Evolutionary conservation across 352 stramenopile species (phyloP).

Genomic region (Phytopythium boreale): DNA sequence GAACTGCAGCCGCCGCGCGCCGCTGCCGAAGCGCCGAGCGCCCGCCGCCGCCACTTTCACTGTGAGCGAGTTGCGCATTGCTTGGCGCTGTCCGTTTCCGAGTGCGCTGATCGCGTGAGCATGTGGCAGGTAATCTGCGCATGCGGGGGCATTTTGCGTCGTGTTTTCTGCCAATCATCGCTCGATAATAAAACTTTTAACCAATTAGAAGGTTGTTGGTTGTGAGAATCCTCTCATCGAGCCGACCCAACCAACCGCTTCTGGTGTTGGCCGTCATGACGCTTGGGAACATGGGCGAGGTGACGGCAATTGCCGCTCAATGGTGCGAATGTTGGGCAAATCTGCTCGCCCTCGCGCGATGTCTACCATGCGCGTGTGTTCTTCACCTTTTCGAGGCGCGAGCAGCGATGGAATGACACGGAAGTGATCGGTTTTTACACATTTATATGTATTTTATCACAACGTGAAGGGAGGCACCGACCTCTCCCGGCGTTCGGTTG

Average conservation of each 20-base stretch:
- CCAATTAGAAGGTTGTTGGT: neutral
- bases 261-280: neutral
- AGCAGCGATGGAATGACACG: neutral
- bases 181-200: neutral
- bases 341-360: neutral
- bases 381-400: too few species aligned
- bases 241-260: neutral
- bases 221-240: neutral
- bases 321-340: neutral
- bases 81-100: neutral
- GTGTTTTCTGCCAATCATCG: slow-evolving; percentile 9
- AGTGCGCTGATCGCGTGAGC: neutral
- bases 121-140: neutral
- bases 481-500: neutral
- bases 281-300: neutral
- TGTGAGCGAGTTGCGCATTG: slow-evolving; percentile 1
- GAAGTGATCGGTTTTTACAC: neutral
- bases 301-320: neutral
- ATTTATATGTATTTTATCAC: slow-evolving; percentile 1
- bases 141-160: too few species aligned
- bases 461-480: too few species aligned
- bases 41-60: neutral
- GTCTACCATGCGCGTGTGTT: neutral
- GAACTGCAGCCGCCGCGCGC: slow-evolving; percentile 34
- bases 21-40: slow-evolving; percentile 10